These are phyloP conservation scores for Euphorbia peplus DNA, from an alignment of 345 rosid genomes.

Conservation along the genomic window DNA sequence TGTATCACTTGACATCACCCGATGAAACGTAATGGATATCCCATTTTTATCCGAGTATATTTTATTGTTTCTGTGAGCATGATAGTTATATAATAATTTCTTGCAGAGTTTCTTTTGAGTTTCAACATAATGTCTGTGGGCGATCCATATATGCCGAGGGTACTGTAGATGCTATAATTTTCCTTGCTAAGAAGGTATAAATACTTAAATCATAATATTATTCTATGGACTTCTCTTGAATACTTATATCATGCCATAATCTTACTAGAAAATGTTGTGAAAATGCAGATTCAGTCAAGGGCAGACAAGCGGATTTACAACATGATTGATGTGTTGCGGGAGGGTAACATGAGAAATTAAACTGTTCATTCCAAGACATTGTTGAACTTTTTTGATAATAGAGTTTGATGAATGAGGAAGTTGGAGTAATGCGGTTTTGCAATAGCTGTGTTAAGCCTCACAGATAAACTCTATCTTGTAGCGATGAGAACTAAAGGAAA, in stretches of 20 bases:
- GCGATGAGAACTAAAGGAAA: no score
- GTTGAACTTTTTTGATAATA: no score
- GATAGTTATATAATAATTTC: conserved; percentile 3
- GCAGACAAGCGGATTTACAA: conserved; percentile 71
- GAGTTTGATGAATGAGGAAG: no score
- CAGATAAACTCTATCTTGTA: no score
- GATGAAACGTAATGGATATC: conserved; percentile 63
- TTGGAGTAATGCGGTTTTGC: no score
- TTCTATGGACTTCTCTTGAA: no score
- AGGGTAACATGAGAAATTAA: conserved; percentile 58
- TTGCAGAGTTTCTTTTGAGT: conserved; percentile 86
- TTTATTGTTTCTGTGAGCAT: conserved; percentile 3
- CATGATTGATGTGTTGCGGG: conserved; percentile 81
- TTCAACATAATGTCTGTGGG: conserved; percentile 97
- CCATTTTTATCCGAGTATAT: background rate
- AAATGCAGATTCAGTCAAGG: conserved; percentile 53
- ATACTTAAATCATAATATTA: no score
- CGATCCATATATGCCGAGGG: conserved; percentile 96
- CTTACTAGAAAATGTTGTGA: background rate
- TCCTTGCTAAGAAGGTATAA: conserved; percentile 85
- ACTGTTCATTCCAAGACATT: background rate
- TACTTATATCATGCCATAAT: no score
- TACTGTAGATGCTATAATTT: conserved; percentile 78
- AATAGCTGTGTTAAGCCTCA: no score
- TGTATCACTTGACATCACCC: conserved; percentile 83